Base-by-base conservation (phyloP, 73 alveolate genomes). In the Paramecium caudatum region DNA sequence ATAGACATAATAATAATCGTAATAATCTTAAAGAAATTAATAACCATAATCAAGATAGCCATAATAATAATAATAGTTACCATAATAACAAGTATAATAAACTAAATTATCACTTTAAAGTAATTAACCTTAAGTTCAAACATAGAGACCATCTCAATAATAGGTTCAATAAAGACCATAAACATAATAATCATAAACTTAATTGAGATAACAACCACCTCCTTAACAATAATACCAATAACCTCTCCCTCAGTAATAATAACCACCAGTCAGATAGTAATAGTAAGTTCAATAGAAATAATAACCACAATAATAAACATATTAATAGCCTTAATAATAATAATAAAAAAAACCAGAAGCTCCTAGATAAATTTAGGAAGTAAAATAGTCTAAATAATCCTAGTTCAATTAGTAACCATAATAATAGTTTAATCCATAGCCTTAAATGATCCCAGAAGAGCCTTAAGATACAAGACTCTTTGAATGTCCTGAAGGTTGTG, bases 401-500 rank as follows among this genome's bases (percentile, higher is more conserved):
- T 27, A 55, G 25, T 49, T 21, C 17, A 49, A 8, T 6, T 34
- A 49, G 25, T 49, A 49, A 49, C 70, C 70, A 6, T 39, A 39
- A 39, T 39, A 39, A 39, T 39, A 39, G 48, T 5, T 39, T 39
- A 5, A 39, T 6, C 37, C 23, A 55, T 27, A 55, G n/a, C 0
- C n/a, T 1, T 55, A 55, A 55, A 55, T 55, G 80, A 37, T 43
- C 30, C 80, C 80, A 5, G 80, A 55, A 55, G 9, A 55, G 12
- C 46, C 45, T 27, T 37, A 27, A 23, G 80, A 55, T 21, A 43
- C 23, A 7, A 55, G 21, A 55, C n/a, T 55, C 13, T 55, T 4
- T 10, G 80, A 55, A 21, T 86, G 93, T 63, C 82, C 93, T 10
- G 94, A 90, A 43, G 91, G 90, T 3, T 94, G 97, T 61, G 97